A percentile compares a stretch with the other conserved stretches of the same genome.
Conservation (phyloP, 2,329 filamentous ascomycete species). For the Fusarium sp. region DNA sequence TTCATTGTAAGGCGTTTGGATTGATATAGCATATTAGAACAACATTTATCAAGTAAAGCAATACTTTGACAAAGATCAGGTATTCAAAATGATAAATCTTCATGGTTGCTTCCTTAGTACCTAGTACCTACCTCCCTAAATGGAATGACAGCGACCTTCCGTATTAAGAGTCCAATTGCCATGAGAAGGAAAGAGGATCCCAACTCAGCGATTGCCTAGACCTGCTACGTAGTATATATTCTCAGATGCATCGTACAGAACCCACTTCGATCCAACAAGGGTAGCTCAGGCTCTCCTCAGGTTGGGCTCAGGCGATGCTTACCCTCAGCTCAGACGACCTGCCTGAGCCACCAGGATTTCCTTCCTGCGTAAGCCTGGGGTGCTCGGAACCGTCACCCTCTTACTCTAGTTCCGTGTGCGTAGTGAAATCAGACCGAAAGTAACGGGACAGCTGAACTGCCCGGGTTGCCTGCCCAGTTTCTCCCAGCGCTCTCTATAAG, state of each 20-base stretch:
- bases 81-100: background rate
- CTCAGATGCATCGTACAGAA: background rate
- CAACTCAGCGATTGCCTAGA: too few relatives aligned
- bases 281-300: too few relatives aligned
- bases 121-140: background rate
- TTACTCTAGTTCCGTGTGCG: too few relatives aligned
- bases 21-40: background rate
- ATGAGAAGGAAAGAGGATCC: background rate
- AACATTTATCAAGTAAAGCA: background rate
- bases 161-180: background rate
- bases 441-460: too few relatives aligned
- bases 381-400: too few relatives aligned
- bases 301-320: too few relatives aligned
- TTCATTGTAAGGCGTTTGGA: conserved; percentile 37
- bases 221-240: background rate
- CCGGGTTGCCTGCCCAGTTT: too few relatives aligned
- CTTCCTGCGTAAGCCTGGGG: too few relatives aligned
- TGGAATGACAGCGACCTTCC: background rate
- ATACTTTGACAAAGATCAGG: background rate
- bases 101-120: background rate
- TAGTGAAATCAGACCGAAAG: background rate
- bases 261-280: too few relatives aligned
- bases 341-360: too few relatives aligned
- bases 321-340: too few relatives aligned
- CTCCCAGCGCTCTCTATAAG: too few relatives aligned